These are phyloP conservation scores for Backusella tarrabulga DNA, from an alignment of 192 early-diverging fungal species.

Conservation along the genomic window DNA sequence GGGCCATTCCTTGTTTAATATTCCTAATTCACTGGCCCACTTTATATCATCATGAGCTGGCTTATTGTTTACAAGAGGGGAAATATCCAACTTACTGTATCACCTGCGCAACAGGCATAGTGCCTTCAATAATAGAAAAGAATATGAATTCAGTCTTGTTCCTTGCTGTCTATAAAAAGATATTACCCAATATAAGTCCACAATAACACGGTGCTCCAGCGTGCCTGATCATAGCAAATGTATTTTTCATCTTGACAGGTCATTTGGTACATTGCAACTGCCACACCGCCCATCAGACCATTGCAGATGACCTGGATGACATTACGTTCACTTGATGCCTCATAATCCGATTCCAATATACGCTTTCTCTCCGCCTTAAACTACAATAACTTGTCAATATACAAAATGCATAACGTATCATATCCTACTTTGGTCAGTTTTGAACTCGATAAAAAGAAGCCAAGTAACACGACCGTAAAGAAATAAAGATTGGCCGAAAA, in stretches of 20 bases:
- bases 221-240: constrained; percentile 29
- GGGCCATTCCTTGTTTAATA: constrained; percentile 72
- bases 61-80: not conserved
- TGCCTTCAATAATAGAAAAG: constrained; percentile 26
- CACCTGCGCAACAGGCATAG: constrained; percentile 58
- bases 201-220: constrained; percentile 34
- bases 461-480: constrained; percentile 66
- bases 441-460: constrained; percentile 72
- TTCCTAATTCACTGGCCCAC: constrained; percentile 91
- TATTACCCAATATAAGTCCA: constrained; percentile 50
- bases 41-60: constrained; percentile 13
- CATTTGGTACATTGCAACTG: constrained; percentile 41
- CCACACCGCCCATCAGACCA: constrained; percentile 42
- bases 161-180: not conserved
- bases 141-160: not conserved
- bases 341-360: constrained; percentile 42
- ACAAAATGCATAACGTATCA: not conserved
- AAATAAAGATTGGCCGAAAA: constrained; percentile 63
- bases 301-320: constrained; percentile 53
- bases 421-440: constrained; percentile 52
- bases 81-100: constrained; percentile 42
- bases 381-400: constrained; percentile 5
- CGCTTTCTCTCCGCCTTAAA: constrained; percentile 44
- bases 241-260: constrained; percentile 31
- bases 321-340: constrained; percentile 45